Conservation (phyloP, 164 flowering plant species). For the Berberis vulgaris region DNA sequence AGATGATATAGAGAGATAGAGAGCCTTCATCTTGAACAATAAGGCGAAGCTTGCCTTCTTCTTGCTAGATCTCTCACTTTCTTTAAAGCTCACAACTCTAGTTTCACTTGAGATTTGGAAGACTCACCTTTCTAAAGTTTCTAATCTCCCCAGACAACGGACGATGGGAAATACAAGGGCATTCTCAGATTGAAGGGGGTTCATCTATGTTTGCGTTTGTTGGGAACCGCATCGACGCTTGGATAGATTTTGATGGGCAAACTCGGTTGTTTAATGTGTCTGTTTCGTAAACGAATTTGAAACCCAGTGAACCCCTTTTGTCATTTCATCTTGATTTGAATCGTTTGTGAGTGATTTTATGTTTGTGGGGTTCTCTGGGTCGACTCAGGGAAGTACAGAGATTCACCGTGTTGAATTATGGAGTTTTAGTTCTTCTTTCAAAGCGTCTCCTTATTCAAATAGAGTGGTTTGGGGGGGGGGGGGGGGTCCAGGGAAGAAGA, state of each 20-base stretch:
- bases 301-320: conserved; percentile 36
- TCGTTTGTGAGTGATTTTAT: conserved; percentile 50
- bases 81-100: too few species aligned
- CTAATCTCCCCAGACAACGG: conserved; percentile 54
- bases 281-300: conserved; percentile 64
- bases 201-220: conserved; percentile 43
- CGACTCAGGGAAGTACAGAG: conserved; percentile 98
- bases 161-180: conserved; percentile 65
- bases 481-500: too few species aligned
- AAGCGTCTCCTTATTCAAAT: conserved; percentile 5
- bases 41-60: too few species aligned
- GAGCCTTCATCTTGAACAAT: too few species aligned
- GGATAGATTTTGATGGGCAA: conserved; percentile 72
- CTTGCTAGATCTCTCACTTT: too few species aligned
- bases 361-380: conserved; percentile 86
- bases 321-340: conserved; percentile 39
- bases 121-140: conserved; percentile 65
- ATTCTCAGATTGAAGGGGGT: conserved; percentile 33
- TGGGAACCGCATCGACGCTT: conserved; percentile 65
- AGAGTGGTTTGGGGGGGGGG: too few species aligned
- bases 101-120: conserved; percentile 23
- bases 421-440: conserved; percentile 74
- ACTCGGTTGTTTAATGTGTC: conserved; percentile 29
- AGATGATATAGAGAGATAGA: too few species aligned
- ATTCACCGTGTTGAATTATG: conserved; percentile 78